phyloP scores from a whole-genome alignment of 2,329 filamentous ascomycete genomes.

The Gnomoniopsis sp. region DNA sequence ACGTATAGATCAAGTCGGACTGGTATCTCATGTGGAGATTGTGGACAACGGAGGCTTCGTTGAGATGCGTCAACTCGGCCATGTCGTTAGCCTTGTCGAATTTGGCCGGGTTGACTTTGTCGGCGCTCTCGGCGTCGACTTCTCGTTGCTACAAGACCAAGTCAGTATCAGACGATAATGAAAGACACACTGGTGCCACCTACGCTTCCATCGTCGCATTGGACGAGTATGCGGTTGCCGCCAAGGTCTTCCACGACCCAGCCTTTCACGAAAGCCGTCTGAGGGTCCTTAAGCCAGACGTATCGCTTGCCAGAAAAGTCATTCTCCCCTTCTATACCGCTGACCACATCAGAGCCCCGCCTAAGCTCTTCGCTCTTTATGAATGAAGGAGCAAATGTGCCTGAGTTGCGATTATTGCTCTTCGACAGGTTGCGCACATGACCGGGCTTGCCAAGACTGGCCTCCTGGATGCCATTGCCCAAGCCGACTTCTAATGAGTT shows the following conservation, averaged over 20 bases:
- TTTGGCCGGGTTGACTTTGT: constrained; percentile 99
- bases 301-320: constrained; percentile 99
- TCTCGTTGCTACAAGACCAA: constrained; percentile 70
- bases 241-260: constrained; percentile 83
- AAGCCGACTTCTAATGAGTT: constrained; percentile 10
- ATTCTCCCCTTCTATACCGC: constrained; percentile 90
- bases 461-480: not conserved
- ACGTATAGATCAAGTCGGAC: constrained; percentile 95
- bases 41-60: constrained; percentile 96
- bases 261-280: constrained; percentile 85
- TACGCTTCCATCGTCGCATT: constrained; percentile 90
- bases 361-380: constrained; percentile 83
- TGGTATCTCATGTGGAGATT: constrained; percentile 95
- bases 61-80: constrained; percentile 96
- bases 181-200: constrained; percentile 31
- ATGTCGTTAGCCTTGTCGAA: constrained; percentile 99
- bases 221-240: constrained; percentile 70
- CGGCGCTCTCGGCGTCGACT: constrained; percentile 80
- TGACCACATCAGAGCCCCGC: constrained; percentile 51
- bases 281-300: constrained; percentile 90
- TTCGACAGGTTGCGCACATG: constrained; percentile 59
- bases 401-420: constrained; percentile 61
- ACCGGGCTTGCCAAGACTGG: constrained; percentile 25
- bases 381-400: constrained; percentile 93
- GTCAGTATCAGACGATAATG: constrained; percentile 18